Base-by-base conservation (phyloP, 768 basidiomycete genomes). In the Boletus reticuloceps region DNA sequence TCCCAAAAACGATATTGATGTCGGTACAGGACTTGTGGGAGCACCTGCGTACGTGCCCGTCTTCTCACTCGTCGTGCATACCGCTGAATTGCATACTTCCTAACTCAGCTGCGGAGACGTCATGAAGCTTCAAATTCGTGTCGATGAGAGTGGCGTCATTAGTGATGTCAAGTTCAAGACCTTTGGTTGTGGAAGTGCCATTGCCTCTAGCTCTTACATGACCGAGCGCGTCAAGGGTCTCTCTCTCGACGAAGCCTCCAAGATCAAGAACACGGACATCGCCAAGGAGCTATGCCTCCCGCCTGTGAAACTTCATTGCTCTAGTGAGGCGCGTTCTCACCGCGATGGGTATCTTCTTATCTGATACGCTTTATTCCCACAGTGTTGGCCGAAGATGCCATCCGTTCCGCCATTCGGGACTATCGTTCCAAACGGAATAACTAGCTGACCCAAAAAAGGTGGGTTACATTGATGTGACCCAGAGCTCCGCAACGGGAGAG, bases 91-190 rank as follows among this genome's bases (percentile, higher is more conserved):
- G 42, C 27, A 16, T 50, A 50, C 57, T 46, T 57, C 53, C 38
- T 34, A 29, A 44, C 61, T 50, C 67, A 95, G 94, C 5, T 96
- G 94, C 69, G 94, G 94, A 64, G 94, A 97, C 77, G 96, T 98
- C 44, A 99, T 99, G 96, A 98, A 98, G 74, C 86, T 99, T 12
- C 96, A 98, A 74, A 99, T 99, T 68, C 88, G 93, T 63, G 97
- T 99, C 54, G 87, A 96, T 72, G 94, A 96, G 56, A 79, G 90
- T 36, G 94, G 94, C 36, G 82, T 98, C 73, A 99, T 99, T 67
- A 90, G 89, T 46, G 97, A 99, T 69, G 97, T 98, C 75, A 97
- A 96, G 76, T 98, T 98, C 81, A 99, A 98, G 80, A 98, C 97
- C 0, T 98, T 99, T 72, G 96, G 97, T 4, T 98, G 97, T 72